These are phyloP conservation scores for Capsicum baccatum DNA, from an alignment of 257 asterid species.

Conservation along the genomic window DNA sequence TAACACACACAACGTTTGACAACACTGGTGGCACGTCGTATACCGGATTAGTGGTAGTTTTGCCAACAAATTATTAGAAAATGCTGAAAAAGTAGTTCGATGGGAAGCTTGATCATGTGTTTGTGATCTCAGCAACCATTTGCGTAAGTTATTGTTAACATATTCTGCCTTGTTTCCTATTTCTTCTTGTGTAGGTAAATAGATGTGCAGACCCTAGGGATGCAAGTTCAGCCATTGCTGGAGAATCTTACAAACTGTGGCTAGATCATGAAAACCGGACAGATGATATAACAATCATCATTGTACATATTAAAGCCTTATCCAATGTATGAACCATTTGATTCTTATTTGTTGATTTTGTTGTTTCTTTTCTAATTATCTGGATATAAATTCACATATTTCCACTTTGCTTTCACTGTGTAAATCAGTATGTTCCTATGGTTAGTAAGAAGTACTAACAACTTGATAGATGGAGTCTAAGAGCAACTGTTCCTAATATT, in stretches of 20 bases:
- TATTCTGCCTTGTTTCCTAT: not conserved
- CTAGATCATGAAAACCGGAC: constrained; percentile 90
- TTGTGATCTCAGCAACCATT: constrained; percentile 4
- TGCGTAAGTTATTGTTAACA: not conserved
- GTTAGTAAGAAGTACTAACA: constrained; percentile 12
- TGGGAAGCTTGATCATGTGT: not conserved
- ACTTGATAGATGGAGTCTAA: not conserved
- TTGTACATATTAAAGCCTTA: constrained; percentile 76
- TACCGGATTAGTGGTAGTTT: not conserved
- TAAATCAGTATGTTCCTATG: constrained; percentile 11
- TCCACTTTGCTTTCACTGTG: constrained; percentile 22
- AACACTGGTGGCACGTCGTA: not conserved
- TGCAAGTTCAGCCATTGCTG: constrained; percentile 83
- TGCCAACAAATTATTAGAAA: not conserved
- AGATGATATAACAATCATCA: constrained; percentile 89
- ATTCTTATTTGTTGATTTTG: constrained; percentile 38
- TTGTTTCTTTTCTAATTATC: constrained; percentile 34
- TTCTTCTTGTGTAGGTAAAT: constrained; percentile 54
- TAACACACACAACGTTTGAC: constrained; percentile 1
- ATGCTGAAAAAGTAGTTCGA: not conserved
- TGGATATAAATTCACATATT: constrained; percentile 1
- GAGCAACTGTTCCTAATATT: constrained; percentile 7
- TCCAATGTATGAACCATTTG: constrained; percentile 57
- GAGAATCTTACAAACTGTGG: constrained; percentile 88
- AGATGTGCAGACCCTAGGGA: constrained; percentile 73